phyloP scores from a whole-genome alignment of 2,329 filamentous ascomycete genomes.

The Aureobasidium musti region DNA sequence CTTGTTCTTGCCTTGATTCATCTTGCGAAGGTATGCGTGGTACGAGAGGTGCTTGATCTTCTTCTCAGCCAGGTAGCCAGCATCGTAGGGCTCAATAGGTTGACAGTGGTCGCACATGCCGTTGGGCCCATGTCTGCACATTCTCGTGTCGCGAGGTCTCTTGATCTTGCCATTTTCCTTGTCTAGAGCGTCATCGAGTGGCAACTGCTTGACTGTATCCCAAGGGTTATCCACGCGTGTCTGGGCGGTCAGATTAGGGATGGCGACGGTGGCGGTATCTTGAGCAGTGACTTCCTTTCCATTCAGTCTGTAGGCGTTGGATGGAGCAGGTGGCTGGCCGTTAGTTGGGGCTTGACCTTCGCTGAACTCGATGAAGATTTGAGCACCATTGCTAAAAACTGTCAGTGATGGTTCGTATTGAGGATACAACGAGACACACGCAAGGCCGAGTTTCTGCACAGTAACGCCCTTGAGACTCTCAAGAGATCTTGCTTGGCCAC shows the following conservation, averaged over 20 bases:
- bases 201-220: constrained; percentile 87
- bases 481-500: constrained; percentile 59
- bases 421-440: constrained; percentile 44
- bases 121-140: constrained; percentile 95
- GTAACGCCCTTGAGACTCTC: constrained; percentile 56
- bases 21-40: constrained; percentile 89
- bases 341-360: constrained; percentile 57
- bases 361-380: constrained; percentile 83
- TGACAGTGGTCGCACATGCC: constrained; percentile 99
- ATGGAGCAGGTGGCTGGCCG: constrained; percentile 44
- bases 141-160: constrained; percentile 70
- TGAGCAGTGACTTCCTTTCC: constrained; percentile 71
- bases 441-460: constrained; percentile 60
- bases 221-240: constrained; percentile 80
- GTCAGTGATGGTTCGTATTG: constrained; percentile 36
- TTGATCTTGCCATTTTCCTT: constrained; percentile 86
- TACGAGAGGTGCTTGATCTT: constrained; percentile 99
- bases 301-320: constrained; percentile 67
- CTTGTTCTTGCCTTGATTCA: constrained; percentile 96
- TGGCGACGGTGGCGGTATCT: constrained; percentile 65
- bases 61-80: constrained; percentile 86
- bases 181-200: constrained; percentile 83
- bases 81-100: constrained; percentile 89
- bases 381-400: constrained; percentile 73
- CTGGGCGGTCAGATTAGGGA: constrained; percentile 57